These are phyloP conservation scores for Plectranthus barbatus DNA, from an alignment of 257 asterid genomes.

Conservation along the genomic window DNA sequence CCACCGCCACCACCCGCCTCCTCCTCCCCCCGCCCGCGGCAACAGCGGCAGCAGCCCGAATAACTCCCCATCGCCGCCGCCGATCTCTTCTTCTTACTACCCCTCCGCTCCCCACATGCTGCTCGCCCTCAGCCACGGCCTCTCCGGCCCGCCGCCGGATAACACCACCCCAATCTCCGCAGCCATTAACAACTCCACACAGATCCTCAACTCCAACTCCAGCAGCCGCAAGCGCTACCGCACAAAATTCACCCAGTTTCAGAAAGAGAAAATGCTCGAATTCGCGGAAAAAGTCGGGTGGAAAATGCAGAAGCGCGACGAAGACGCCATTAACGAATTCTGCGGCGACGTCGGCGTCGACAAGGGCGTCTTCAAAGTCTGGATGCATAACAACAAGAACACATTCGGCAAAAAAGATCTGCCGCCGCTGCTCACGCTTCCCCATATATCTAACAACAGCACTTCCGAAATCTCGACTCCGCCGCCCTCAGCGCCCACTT, in stretches of 20 bases:
- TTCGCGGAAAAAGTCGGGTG: conserved; percentile 59
- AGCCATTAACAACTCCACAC: not conserved
- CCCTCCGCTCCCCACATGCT: conserved; percentile 55
- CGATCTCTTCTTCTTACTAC: conserved; percentile 50
- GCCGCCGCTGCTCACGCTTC: too few species aligned
- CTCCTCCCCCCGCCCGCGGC: not conserved
- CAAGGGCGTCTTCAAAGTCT: conserved; percentile 60
- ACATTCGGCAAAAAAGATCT: conserved; percentile 33
- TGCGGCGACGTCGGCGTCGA: conserved; percentile 58
- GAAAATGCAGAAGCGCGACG: conserved; percentile 71
- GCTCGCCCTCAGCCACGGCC: conserved; percentile 35
- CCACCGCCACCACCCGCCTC: conserved; percentile 81
- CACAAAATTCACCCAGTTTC: conserved; percentile 55
- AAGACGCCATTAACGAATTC: conserved; percentile 34
- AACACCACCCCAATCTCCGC: not conserved
- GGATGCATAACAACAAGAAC: conserved; percentile 91
- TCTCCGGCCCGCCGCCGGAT: conserved; percentile 4
- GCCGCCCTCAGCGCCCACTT: too few species aligned
- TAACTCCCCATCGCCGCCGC: conserved; percentile 39
- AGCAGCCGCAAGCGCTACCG: conserved; percentile 41
- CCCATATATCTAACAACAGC: too few species aligned
- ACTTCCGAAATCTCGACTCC: too few species aligned
- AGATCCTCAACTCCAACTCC: conserved; percentile 8
- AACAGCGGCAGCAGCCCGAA: conserved; percentile 25
- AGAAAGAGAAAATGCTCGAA: conserved; percentile 61